Base-by-base conservation (phyloP, 495 filamentous ascomycete genomes). In the Neurospora hispaniola region DNA sequence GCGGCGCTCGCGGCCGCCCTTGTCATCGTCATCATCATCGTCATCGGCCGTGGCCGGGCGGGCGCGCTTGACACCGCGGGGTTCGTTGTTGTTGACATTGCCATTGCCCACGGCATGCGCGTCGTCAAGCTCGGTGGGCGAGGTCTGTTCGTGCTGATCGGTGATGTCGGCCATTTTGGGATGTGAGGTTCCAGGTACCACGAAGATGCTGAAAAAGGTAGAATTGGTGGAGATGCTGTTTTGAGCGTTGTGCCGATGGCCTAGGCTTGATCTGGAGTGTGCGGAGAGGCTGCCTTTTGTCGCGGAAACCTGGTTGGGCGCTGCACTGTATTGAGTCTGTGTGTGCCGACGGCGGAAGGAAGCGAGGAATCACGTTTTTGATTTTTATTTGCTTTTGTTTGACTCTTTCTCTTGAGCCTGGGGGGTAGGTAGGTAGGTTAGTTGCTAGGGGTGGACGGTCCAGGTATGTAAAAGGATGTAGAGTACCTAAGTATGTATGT, bases 11-110 rank as follows among this genome's bases (percentile, higher is more conserved):
- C 96, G 96, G 80, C 94, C 93, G 72, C 93, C 93, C 91, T 98
- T 98, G 80, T 97, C 95, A 79, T 97, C 95, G 78, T 98, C 96
- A 75, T 99, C 96, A 78, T 99, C 96, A 74, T 99, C 96, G 81
- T 99, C 96, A 81, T 99, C 96, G 73, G 89, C 89, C 23, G 88
- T 85, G 77, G 89, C 89, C 76, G 93, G 90, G 81, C 96, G 94
- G 83, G 87, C 88, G 79, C 96, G 94, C 87, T 98, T 98, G 83
- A 92, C 87, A 81, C 93, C 93, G 78, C 94, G 93, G 84, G 82
- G 86, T 80, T 94, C 92, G 80, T 85, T 84, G 73, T 81, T 81
- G 73, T 80, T 72, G 79, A 83, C 62, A 71, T 77, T 90, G 81
- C 89, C 89, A 85, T 91, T 92, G 81, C 88, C 88, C 69, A 87